A percentile compares a stretch with the other conserved stretches of the same genome.
These are phyloP conservation scores for Pseudognaphalium luteoalbum DNA, from an alignment of 129 eudicot genomes.

Conservation along the genomic window DNA sequence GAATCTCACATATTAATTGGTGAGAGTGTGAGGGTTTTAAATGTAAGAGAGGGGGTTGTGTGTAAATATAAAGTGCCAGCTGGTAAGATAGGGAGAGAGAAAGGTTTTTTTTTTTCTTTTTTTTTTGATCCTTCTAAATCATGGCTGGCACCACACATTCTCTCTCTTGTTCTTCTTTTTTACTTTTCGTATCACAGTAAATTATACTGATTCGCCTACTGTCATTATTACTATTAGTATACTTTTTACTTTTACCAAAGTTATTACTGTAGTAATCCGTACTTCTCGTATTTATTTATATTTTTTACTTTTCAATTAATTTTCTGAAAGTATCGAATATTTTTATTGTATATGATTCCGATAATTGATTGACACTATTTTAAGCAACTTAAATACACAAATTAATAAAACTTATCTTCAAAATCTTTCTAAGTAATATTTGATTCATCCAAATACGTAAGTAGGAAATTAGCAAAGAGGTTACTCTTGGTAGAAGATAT, in stretches of 20 bases:
- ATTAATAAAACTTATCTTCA: too few species aligned
- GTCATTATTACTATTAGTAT: neutral
- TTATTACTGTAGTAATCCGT: neutral
- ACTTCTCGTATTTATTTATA: too few species aligned
- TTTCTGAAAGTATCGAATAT: too few species aligned
- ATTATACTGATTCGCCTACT: neutral
- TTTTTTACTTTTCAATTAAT: too few species aligned
- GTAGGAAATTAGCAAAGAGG: too few species aligned
- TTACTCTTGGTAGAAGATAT: too few species aligned
- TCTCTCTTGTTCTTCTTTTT: neutral
- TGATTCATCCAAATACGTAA: too few species aligned
- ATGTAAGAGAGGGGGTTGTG: neutral
- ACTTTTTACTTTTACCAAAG: neutral
- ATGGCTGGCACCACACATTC: slow-evolving; percentile 1
- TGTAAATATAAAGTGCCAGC: slow-evolving; percentile 6
- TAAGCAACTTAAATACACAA: too few species aligned
- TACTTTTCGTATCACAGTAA: neutral
- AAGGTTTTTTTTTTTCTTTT: neutral
- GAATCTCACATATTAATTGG: slow-evolving; percentile 1
- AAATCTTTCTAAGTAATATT: too few species aligned
- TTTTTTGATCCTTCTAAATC: neutral
- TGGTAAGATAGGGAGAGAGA: neutral
- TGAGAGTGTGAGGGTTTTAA: slow-evolving; percentile 1
- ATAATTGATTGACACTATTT: too few species aligned
- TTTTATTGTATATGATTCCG: too few species aligned